These are phyloP conservation scores for Aspergillus sp. DNA, from an alignment of 2,329 filamentous ascomycete species.

Conservation along the genomic window DNA sequence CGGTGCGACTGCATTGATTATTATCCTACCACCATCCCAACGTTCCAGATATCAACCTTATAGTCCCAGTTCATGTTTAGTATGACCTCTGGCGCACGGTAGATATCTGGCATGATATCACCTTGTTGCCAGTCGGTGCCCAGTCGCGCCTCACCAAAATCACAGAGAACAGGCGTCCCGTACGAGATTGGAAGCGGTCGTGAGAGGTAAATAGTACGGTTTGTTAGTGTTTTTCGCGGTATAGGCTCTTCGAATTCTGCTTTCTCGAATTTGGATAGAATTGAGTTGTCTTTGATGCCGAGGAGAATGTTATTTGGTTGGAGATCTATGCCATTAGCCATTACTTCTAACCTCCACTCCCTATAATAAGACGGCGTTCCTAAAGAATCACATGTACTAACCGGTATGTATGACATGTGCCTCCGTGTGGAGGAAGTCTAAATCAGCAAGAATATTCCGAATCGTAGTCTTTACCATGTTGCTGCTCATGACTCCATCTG, in stretches of 20 bases:
- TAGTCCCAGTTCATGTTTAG: constrained; percentile 20
- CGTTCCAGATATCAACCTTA: constrained; percentile 23
- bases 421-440: constrained; percentile 23
- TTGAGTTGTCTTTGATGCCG: constrained; percentile 17
- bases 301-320: constrained; percentile 25
- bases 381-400: constrained; percentile 1
- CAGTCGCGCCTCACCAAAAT: constrained; percentile 19
- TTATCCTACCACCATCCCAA: constrained; percentile 16
- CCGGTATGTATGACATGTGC: constrained; percentile 18
- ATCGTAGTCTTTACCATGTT: constrained; percentile 15
- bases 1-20: neutral
- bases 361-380: no score
- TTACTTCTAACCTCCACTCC: no score
- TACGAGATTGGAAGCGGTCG: constrained; percentile 10
- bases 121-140: constrained; percentile 9
- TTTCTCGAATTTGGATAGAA: constrained; percentile 20
- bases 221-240: constrained; percentile 17
- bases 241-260: constrained; percentile 17
- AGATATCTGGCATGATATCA: constrained; percentile 18
- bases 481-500: constrained; percentile 11
- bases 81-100: constrained; percentile 22
- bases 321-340: constrained; percentile 14
- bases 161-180: constrained; percentile 17
- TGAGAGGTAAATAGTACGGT: constrained; percentile 19
- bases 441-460: constrained; percentile 12